phyloP scores from a whole-genome alignment of 495 filamentous ascomycete species.

The Symbiotaphrina buchneri region DNA sequence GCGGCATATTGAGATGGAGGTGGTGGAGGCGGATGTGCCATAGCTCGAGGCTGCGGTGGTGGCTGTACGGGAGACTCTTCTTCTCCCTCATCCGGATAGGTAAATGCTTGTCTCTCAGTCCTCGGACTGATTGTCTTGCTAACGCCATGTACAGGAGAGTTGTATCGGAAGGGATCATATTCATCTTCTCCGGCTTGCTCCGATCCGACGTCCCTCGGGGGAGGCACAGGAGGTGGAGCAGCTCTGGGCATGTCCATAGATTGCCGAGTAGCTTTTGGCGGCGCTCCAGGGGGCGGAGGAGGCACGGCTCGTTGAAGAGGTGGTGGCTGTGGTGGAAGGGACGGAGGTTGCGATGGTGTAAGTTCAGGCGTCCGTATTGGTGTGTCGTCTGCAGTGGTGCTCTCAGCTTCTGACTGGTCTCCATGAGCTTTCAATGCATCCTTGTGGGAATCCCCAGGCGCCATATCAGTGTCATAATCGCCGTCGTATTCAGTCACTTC shows the following conservation, averaged over 20 bases:
- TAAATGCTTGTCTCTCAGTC: slow-evolving; percentile 9
- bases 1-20: slow-evolving; percentile 8
- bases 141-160: slow-evolving; percentile 20
- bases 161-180: slow-evolving; percentile 55
- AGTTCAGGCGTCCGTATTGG: slow-evolving; percentile 22
- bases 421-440: slow-evolving; percentile 75
- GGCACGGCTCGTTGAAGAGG: slow-evolving; percentile 25
- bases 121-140: slow-evolving; percentile 2
- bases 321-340: slow-evolving; percentile 36
- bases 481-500: slow-evolving; percentile 91
- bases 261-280: slow-evolving; percentile 20
- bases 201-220: slow-evolving; percentile 20
- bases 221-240: slow-evolving; percentile 42
- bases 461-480: slow-evolving; percentile 96
- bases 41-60: slow-evolving; percentile 8
- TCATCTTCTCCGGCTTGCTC: slow-evolving; percentile 35
- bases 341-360: slow-evolving; percentile 21
- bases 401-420: slow-evolving; percentile 49
- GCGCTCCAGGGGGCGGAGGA: slow-evolving; percentile 26
- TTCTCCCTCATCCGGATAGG: slow-evolving; percentile 9
- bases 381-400: slow-evolving; percentile 21
- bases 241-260: slow-evolving; percentile 52
- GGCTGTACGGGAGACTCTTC: slow-evolving; percentile 11
- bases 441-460: slow-evolving; percentile 67
- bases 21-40: slow-evolving; percentile 9